Conservation (phyloP, 129 eudicot genomes). For the Flaveria robusta region DNA sequence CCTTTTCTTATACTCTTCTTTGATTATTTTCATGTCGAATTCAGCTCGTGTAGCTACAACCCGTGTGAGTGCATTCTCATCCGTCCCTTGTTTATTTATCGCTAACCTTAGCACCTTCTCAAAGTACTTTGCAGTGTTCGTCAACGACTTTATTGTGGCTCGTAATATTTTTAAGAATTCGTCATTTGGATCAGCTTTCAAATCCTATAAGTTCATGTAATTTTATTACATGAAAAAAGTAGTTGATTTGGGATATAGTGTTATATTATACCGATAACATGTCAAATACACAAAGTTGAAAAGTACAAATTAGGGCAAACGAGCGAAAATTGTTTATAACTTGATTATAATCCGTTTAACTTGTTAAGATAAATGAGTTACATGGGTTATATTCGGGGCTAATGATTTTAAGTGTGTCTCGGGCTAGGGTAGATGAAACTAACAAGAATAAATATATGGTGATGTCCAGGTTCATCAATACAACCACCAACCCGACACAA, state of each 20-base stretch:
- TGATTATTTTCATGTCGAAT: slow-evolving; percentile 78
- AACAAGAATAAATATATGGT: no score
- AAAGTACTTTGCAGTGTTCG: slow-evolving; percentile 75
- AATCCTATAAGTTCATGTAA: slow-evolving; percentile 41
- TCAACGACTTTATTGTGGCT: slow-evolving; percentile 55
- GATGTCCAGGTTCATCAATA: background rate
- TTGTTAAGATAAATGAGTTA: background rate
- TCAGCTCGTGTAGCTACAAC: slow-evolving; percentile 84
- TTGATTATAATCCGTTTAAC: background rate
- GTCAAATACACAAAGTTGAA: background rate
- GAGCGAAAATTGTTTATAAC: background rate
- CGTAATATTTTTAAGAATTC: slow-evolving; percentile 60
- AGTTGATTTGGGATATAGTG: no score
- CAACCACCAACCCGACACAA: background rate
- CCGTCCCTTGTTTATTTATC: slow-evolving; percentile 64
- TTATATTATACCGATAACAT: no score
- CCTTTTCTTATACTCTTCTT: slow-evolving; percentile 62
- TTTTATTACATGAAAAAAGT: background rate
- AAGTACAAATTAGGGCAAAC: background rate
- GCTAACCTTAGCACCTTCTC: slow-evolving; percentile 66
- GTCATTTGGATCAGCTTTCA: slow-evolving; percentile 58
- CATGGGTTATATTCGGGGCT: no score
- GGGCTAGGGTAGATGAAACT: no score
- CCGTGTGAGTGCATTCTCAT: slow-evolving; percentile 74
- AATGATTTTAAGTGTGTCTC: no score